phyloP scores from a whole-genome alignment of 257 asterid genomes.

The Solanum tacnaense region DNA sequence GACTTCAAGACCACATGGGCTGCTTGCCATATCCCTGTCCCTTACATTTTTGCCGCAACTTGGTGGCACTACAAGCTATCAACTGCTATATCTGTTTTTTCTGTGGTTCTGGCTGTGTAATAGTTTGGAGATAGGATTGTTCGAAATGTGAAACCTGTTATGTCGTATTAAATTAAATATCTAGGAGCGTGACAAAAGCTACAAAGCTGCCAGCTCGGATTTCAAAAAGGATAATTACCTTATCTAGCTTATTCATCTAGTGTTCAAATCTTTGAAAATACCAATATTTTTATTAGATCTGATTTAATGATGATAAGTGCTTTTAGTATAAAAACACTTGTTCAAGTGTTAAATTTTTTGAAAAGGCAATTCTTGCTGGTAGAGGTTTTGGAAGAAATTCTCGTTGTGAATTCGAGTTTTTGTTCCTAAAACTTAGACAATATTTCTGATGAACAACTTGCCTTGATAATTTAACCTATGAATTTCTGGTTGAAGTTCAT shows the following conservation, averaged over 20 bases:
- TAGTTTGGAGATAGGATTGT: neutral
- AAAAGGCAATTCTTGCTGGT: neutral
- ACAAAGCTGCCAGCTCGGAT: neutral
- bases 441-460: neutral
- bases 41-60: neutral
- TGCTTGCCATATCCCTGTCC: neutral
- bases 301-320: neutral
- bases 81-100: neutral
- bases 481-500: neutral
- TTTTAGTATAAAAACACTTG: neutral
- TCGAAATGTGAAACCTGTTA: neutral
- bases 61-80: neutral
- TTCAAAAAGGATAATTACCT: neutral
- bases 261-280: neutral
- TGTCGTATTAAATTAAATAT: neutral
- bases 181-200: neutral
- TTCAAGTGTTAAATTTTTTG: neutral
- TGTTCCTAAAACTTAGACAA: neutral
- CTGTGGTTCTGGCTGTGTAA: neutral
- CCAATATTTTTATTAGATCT: neutral
- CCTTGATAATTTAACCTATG: neutral
- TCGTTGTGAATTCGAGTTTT: neutral
- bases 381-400: neutral
- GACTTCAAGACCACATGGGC: neutral
- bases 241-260: neutral